Conservation (phyloP, 257 asterid species). For the Lantana camara region DNA sequence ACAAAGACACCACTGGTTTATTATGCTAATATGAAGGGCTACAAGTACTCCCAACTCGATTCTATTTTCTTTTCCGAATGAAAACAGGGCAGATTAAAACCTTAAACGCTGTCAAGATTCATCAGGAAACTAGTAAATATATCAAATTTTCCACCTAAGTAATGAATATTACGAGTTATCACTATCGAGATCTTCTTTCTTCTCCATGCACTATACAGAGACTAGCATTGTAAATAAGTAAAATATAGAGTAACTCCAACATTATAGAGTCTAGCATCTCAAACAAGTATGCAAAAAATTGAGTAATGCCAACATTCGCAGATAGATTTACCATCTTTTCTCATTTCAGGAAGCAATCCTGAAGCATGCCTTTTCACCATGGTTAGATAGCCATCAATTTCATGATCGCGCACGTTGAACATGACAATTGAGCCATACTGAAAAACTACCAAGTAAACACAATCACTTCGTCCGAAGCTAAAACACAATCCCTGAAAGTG, state of each 20-base stretch:
- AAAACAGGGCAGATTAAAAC: background rate
- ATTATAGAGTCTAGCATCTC: background rate
- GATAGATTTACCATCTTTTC: constrained; percentile 87
- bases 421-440: constrained; percentile 96
- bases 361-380: constrained; percentile 78
- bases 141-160: too few relatives aligned
- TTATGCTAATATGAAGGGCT: background rate
- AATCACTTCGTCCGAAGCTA: constrained; percentile 64
- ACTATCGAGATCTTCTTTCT: background rate
- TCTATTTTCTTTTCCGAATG: background rate
- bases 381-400: constrained; percentile 79
- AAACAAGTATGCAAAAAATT: too few relatives aligned
- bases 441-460: constrained; percentile 87
- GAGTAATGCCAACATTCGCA: too few relatives aligned
- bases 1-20: background rate
- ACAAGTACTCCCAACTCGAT: background rate
- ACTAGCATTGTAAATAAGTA: background rate
- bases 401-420: constrained; percentile 80
- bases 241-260: background rate
- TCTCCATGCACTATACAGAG: constrained; percentile 8
- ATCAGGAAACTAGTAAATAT: background rate
- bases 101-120: background rate
- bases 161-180: too few relatives aligned
- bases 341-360: constrained; percentile 90
- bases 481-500: constrained; percentile 73